Evolutionary conservation across 495 filamentous ascomycete species (phyloP), one percentile per base, ranked within the genome.

Genomic region (Xylaria bambusicola): DNA sequence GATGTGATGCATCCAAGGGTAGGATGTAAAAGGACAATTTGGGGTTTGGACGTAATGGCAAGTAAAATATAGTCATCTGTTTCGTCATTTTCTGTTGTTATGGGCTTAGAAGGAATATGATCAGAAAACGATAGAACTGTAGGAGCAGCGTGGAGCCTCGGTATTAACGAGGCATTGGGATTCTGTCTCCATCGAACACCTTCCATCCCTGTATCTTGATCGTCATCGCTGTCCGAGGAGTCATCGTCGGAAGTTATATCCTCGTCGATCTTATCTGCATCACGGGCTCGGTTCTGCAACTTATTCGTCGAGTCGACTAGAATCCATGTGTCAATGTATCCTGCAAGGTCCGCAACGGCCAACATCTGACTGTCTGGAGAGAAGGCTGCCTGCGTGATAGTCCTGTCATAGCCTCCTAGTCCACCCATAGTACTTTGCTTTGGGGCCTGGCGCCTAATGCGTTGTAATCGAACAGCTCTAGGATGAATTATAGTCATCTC

Each of bases 241-340:
- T 69, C 74, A 10, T 64, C 52, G 8, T 73, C 70, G n/a, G 68
- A 69, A 8, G 62, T 38, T 17, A 44, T 58, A 49, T 68, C 64
- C 36, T 68, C 61, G 51, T 51, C 44, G 51, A 64, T 64, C 38
- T 69, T 62, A 47, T 52, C 58, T 6, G 61, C 60, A 13, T 66
- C 72, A 44, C 69, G 69, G 69, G 72, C 48, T 27, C 58, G 49
- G 51, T 74, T 73, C 52, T 67, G 56, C 35, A 69, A 50, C 55
- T 79, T 79, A 38, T 78, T 80, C 58, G 83, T 79, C 13, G 58
- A 23, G 9, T 44, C 17, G 18, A 50, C 40, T 27, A 97, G 72
- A 4, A 89, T 72, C 86, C 91, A 99, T 13, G 86, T 90, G 68
- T 97, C 93, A 27, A 99, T 81, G 70, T 86, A 88, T 26, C 95